Evolutionary conservation across 2,329 filamentous ascomycete species (phyloP).

Genomic region (Teratosphaeria destructans): DNA sequence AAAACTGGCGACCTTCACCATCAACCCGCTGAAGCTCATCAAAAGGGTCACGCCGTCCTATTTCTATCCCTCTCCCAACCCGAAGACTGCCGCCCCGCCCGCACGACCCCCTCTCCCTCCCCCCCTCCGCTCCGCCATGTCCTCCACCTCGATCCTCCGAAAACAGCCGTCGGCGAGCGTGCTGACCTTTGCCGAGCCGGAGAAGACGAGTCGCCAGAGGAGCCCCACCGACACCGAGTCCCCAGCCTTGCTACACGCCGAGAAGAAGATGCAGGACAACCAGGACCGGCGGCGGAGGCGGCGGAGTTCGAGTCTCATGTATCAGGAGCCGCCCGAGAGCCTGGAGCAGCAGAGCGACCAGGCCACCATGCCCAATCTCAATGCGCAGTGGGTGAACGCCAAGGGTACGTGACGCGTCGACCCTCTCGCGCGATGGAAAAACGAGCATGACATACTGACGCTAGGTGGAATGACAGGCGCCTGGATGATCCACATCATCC

Average conservation of each 20-base stretch:
- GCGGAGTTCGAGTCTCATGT: conserved; percentile 96
- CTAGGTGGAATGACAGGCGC: conserved; percentile 53
- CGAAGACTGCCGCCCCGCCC: neutral
- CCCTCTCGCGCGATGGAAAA: neutral
- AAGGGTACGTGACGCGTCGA: conserved; percentile 57
- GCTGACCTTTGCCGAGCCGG: conserved; percentile 77
- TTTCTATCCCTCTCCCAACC: conserved; percentile 14
- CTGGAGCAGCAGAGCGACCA: conserved; percentile 97
- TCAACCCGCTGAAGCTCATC: conserved; percentile 15
- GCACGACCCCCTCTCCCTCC: neutral
- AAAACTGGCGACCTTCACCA: conserved; percentile 3
- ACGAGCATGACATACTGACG: conserved; percentile 9
- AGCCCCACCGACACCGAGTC: conserved; percentile 3
- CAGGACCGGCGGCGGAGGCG: conserved; percentile 52
- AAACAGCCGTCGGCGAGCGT: conserved; percentile 52
- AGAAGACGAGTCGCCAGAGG: conserved; percentile 37
- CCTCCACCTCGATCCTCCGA: conserved; percentile 73
- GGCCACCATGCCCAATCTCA: conserved; percentile 85
- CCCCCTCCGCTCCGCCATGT: conserved; percentile 72
- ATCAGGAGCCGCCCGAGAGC: conserved; percentile 92
- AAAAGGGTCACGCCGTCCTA: conserved; percentile 13
- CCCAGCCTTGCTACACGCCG: conserved; percentile 23
- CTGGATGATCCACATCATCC: conserved; percentile 93
- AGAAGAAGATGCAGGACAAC: conserved; percentile 44
- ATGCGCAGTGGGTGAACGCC: conserved; percentile 97